These are phyloP conservation scores for Lasiodiplodia sp. DNA, from an alignment of 2,329 filamentous ascomycete species.

Conservation along the genomic window DNA sequence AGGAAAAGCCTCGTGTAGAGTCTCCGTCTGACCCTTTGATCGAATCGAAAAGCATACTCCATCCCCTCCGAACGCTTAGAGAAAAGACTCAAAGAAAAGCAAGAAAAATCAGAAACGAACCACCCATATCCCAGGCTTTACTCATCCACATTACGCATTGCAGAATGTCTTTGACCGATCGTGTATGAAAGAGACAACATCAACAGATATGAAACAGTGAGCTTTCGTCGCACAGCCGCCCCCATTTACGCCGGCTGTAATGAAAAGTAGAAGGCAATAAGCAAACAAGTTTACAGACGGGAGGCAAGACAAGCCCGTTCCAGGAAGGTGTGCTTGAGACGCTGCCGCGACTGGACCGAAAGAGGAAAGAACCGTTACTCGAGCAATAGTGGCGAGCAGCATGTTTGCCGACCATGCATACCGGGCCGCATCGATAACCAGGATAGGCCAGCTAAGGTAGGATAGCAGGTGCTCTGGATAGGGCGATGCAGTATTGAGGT, in stretches of 20 bases:
- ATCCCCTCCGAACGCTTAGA: slow-evolving; percentile 6
- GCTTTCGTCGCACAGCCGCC: background rate
- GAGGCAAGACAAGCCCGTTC: slow-evolving; percentile 1
- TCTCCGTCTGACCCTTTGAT: background rate
- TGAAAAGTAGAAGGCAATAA: slow-evolving; percentile 15
- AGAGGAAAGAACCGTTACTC: background rate
- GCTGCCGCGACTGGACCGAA: slow-evolving; percentile 4
- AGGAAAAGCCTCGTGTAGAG: slow-evolving; percentile 3
- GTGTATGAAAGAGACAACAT: slow-evolving; percentile 14
- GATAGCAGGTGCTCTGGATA: slow-evolving; percentile 7
- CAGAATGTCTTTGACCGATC: slow-evolving; percentile 8
- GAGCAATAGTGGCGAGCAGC: slow-evolving; percentile 1
- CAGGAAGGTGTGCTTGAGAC: slow-evolving; percentile 7
- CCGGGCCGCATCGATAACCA: slow-evolving; percentile 20
- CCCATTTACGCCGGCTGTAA: background rate
- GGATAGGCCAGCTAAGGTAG: slow-evolving; percentile 10
- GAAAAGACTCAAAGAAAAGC: background rate
- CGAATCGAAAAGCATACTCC: slow-evolving; percentile 5
- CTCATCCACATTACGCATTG: slow-evolving; percentile 27
- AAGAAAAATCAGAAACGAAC: background rate
- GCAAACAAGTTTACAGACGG: slow-evolving; percentile 18
- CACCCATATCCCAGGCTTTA: slow-evolving; percentile 5
- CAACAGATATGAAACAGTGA: background rate
- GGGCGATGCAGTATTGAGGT: slow-evolving; percentile 1
- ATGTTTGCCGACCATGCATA: slow-evolving; percentile 24